A percentile compares a stretch with the other conserved stretches of the same genome.
phyloP scores from a whole-genome alignment of 2,329 filamentous ascomycete genomes.

The Fusarium secorum region DNA sequence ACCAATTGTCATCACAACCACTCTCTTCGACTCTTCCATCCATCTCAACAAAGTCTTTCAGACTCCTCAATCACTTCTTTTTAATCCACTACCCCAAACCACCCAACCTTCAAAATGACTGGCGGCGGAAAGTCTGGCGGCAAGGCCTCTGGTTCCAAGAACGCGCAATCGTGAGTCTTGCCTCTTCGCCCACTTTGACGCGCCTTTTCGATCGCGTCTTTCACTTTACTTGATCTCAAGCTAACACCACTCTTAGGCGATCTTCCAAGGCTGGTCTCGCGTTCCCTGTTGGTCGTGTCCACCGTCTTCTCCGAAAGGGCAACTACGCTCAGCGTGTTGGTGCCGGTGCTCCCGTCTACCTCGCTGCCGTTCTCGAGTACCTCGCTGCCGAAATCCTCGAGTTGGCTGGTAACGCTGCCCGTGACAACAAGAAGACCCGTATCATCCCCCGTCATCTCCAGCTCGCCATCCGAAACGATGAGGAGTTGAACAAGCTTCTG shows the following conservation, averaged over 20 bases:
- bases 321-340: slow-evolving; percentile 99
- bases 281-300: slow-evolving; percentile 98
- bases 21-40: slow-evolving; percentile 44
- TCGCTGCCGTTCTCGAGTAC: slow-evolving; percentile 97
- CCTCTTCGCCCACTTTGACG: not conserved
- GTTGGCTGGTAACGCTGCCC: slow-evolving; percentile 96
- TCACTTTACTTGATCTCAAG: not conserved
- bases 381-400: slow-evolving; percentile 98
- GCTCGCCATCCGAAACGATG: slow-evolving; percentile 98
- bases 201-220: slow-evolving; percentile 9
- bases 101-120: slow-evolving; percentile 85
- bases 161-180: slow-evolving; percentile 91
- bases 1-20: slow-evolving; percentile 50
- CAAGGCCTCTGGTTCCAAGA: slow-evolving; percentile 99
- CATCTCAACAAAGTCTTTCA: slow-evolving; percentile 30
- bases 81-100: slow-evolving; percentile 31
- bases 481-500: slow-evolving; percentile 99
- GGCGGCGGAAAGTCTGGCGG: slow-evolving; percentile 99
- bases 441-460: slow-evolving; percentile 99
- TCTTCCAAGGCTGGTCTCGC: slow-evolving; percentile 99
- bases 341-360: slow-evolving; percentile 97
- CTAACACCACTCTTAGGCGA: slow-evolving; percentile 66
- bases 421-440: slow-evolving; percentile 99
- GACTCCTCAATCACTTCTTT: slow-evolving; percentile 27
- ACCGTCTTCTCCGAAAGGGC: slow-evolving; percentile 97